Conservation (phyloP, 352 stramenopile genomes). For the Elongisporangium anandrum region DNA sequence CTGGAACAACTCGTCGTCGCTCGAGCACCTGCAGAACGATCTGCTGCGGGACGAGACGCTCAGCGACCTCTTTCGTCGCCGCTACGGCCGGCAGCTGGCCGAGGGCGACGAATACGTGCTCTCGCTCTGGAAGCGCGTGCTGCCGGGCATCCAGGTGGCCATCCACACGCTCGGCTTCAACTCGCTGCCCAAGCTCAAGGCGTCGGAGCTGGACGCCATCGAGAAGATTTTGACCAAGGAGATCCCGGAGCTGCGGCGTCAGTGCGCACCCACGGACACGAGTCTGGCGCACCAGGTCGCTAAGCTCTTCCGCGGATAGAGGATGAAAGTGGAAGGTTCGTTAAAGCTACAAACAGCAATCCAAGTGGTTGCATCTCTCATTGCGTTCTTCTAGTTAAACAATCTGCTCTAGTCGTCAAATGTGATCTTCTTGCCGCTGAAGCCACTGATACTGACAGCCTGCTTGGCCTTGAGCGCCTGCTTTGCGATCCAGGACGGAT, state of each 20-base stretch:
- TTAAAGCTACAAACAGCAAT: not conserved
- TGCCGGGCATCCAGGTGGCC: slow-evolving; percentile 77
- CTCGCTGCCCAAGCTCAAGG: slow-evolving; percentile 84
- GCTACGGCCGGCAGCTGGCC: slow-evolving; percentile 93
- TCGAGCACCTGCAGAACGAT: slow-evolving; percentile 85
- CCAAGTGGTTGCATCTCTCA: not conserved
- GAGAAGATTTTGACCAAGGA: slow-evolving; percentile 88
- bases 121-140: slow-evolving; percentile 91
- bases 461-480: slow-evolving; percentile 82
- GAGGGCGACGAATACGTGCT: slow-evolving; percentile 97
- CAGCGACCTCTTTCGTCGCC: slow-evolving; percentile 89
- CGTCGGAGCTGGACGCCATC: slow-evolving; percentile 76
- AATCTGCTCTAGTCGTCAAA: slow-evolving; percentile 19
- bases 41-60: slow-evolving; percentile 86
- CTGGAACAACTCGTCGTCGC: slow-evolving; percentile 86
- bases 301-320: slow-evolving; percentile 73
- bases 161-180: slow-evolving; percentile 83
- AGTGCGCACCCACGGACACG: slow-evolving; percentile 74
- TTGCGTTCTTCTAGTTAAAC: too few species aligned
- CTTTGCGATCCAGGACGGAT: slow-evolving; percentile 79
- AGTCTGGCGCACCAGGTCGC: slow-evolving; percentile 84
- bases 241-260: slow-evolving; percentile 85
- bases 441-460: slow-evolving; percentile 59
- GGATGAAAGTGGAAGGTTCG: too few species aligned
- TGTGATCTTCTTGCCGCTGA: slow-evolving; percentile 82